phyloP scores from a whole-genome alignment of 1,284 basidiomycete genomes.

The Coniferiporia sulphurascens region DNA sequence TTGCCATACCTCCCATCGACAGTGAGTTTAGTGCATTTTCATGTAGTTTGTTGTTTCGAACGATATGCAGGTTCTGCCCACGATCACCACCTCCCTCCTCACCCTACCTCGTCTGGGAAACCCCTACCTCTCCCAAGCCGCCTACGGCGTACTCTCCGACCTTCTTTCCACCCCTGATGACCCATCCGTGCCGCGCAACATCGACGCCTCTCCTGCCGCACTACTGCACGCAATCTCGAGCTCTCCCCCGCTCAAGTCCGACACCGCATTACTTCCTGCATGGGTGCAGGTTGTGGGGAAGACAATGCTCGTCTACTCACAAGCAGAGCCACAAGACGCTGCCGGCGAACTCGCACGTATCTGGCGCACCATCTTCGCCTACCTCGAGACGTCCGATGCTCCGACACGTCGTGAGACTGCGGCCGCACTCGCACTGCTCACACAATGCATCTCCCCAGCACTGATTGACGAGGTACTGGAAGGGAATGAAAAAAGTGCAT shows the following conservation, averaged over 20 bases:
- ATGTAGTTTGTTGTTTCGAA: constrained; percentile 19
- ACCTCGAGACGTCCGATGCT: constrained; percentile 59
- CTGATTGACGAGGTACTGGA: constrained; percentile 51
- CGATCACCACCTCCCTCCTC: constrained; percentile 67
- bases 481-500: constrained; percentile 47
- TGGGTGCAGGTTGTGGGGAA: constrained; percentile 74
- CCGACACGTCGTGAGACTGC: constrained; percentile 59
- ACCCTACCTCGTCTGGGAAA: constrained; percentile 79
- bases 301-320: constrained; percentile 58
- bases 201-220: constrained; percentile 57
- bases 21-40: constrained; percentile 37
- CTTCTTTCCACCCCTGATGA: constrained; percentile 55
- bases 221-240: constrained; percentile 72
- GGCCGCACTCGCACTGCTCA: constrained; percentile 56
- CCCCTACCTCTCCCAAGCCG: constrained; percentile 78
- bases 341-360: constrained; percentile 55
- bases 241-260: constrained; percentile 66
- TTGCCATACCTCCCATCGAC: constrained; percentile 60
- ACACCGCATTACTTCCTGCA: constrained; percentile 55
- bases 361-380: constrained; percentile 76
- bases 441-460: constrained; percentile 64
- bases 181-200: constrained; percentile 40
- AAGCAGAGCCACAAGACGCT: constrained; percentile 43
- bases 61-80: constrained; percentile 56
- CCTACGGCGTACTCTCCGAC: constrained; percentile 77